phyloP scores from a whole-genome alignment of 768 basidiomycete species.

The Fistulinella prunicolor region DNA sequence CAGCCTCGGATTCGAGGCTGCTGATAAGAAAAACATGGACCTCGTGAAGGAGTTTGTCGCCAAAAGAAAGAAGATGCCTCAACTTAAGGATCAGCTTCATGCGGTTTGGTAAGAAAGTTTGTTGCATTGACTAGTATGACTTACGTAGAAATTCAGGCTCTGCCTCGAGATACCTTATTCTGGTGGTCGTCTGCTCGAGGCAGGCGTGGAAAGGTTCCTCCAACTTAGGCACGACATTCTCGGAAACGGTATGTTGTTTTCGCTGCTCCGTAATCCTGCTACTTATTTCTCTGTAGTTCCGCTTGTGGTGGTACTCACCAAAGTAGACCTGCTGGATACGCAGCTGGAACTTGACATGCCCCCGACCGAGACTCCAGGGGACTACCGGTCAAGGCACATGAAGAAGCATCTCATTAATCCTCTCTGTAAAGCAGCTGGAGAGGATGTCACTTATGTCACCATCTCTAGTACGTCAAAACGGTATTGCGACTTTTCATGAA shows the following conservation, averaged over 20 bases:
- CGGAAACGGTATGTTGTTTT: slow-evolving; percentile 3
- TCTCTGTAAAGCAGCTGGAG: not conserved
- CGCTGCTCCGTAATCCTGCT: not conserved
- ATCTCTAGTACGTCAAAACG: slow-evolving; percentile 8
- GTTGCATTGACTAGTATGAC: too few species aligned
- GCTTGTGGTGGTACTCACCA: slow-evolving; percentile 17
- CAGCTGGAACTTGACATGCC: slow-evolving; percentile 5
- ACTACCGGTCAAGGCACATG: not conserved
- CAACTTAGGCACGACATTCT: slow-evolving; percentile 2
- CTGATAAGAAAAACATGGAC: slow-evolving; percentile 5
- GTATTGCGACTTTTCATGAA: not conserved
- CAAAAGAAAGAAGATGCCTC: slow-evolving; percentile 2
- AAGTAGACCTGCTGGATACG: slow-evolving; percentile 7
- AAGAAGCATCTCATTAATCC: slow-evolving; percentile 1
- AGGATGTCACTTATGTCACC: not conserved
- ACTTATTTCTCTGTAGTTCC: slow-evolving; percentile 4
- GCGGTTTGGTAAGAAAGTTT: slow-evolving; percentile 10
- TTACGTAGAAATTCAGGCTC: slow-evolving; percentile 7
- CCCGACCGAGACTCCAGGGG: not conserved
- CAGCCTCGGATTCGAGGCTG: slow-evolving; percentile 17
- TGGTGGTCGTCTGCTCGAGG: slow-evolving; percentile 15
- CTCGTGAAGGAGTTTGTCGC: slow-evolving; percentile 3
- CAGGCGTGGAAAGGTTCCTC: slow-evolving; percentile 11
- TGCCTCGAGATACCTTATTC: slow-evolving; percentile 14
- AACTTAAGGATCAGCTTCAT: slow-evolving; percentile 8